Evolutionary conservation across 768 basidiomycete species (phyloP).

Genomic region (Suillus ampliporus): DNA sequence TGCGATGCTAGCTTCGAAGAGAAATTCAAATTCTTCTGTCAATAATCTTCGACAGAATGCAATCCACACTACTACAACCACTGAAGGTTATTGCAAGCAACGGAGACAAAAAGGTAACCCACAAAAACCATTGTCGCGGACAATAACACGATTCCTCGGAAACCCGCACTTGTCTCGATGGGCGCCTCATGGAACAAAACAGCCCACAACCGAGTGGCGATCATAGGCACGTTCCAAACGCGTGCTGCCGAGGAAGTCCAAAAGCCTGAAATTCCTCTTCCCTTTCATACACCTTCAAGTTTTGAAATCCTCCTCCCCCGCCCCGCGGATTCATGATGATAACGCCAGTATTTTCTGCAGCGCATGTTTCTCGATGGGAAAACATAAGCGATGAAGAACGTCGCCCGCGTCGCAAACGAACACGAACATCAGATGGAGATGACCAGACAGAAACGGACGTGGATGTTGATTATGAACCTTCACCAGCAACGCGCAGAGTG

Average conservation of each 20-base stretch:
- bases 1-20: not conserved
- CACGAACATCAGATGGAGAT: constrained; percentile 9
- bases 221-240: constrained; percentile 5
- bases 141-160: not conserved
- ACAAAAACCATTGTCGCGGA: not conserved
- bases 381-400: constrained; percentile 14
- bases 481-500: not conserved
- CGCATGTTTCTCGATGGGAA: constrained; percentile 36
- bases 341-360: constrained; percentile 38
- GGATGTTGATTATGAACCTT: not conserved
- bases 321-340: constrained; percentile 17
- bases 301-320: no score
- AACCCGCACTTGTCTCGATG: not conserved
- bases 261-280: not conserved
- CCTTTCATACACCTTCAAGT: constrained; percentile 2
- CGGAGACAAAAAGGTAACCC: not conserved
- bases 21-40: not conserved
- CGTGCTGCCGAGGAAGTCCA: not conserved
- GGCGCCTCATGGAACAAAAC: constrained; percentile 8
- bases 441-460: constrained; percentile 1
- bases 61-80: not conserved
- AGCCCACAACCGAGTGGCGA: constrained; percentile 3
- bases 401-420: constrained; percentile 3
- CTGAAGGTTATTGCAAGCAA: not conserved
- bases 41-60: not conserved